phyloP scores from a whole-genome alignment of 208 protist species.

The Leishmania turanica region DNA sequence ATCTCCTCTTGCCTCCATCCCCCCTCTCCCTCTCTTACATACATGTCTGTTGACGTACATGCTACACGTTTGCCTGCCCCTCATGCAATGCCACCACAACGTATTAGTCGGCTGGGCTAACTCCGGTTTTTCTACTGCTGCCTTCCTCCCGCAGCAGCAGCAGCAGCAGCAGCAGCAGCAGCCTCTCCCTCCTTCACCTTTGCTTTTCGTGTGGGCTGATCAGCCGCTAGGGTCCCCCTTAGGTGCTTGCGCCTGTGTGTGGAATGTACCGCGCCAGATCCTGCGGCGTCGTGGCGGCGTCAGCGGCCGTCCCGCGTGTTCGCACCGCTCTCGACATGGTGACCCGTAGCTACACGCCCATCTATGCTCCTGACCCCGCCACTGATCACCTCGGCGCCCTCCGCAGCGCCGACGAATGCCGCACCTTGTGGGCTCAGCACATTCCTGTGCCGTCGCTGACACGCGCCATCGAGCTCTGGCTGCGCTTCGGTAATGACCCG shows the following conservation, averaged over 20 bases:
- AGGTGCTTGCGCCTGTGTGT: neutral
- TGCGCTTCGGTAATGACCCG: constrained; percentile 90
- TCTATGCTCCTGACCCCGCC: constrained; percentile 54
- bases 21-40: neutral
- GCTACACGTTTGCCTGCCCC: neutral
- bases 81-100: neutral
- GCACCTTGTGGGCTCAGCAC: constrained; percentile 55
- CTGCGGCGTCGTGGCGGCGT: constrained; percentile 5
- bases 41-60: neutral
- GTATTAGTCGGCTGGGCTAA: neutral
- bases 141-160: neutral
- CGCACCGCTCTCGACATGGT: neutral
- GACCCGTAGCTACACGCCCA: constrained; percentile 73
- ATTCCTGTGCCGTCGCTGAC: constrained; percentile 45
- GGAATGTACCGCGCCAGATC: constrained; percentile 12
- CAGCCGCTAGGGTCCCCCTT: neutral
- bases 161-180: too few relatives aligned
- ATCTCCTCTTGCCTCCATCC: neutral
- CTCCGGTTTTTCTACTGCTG: neutral
- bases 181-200: neutral
- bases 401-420: constrained; percentile 58
- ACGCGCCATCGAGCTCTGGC: constrained; percentile 59
- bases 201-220: neutral
- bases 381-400: constrained; percentile 45
- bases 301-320: neutral